Evolutionary conservation across 148 eudicot species (phyloP).

Genomic region (Chenopodium quinoa): DNA sequence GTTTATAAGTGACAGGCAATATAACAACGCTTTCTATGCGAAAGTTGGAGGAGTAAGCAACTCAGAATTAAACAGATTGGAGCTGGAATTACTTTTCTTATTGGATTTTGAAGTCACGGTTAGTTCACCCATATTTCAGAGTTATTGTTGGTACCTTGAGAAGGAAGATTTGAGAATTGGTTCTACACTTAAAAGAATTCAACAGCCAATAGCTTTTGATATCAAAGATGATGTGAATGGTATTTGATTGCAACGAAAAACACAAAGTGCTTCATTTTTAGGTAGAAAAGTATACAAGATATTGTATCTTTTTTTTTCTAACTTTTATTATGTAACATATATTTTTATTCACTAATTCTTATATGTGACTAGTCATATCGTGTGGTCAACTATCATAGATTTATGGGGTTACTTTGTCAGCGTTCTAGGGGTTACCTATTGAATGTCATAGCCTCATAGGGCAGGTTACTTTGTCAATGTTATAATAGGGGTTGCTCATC

Average conservation of each 20-base stretch:
- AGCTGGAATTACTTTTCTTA: conserved; percentile 74
- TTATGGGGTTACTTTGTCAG: too few relatives aligned
- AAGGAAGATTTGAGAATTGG: conserved; percentile 46
- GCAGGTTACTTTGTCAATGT: too few relatives aligned
- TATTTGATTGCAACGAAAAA: not conserved
- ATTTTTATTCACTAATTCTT: too few relatives aligned
- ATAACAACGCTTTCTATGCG: conserved; percentile 86
- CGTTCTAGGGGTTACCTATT: too few relatives aligned
- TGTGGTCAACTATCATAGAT: too few relatives aligned
- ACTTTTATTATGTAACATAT: too few relatives aligned
- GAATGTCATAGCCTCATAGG: too few relatives aligned
- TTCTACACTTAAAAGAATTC: not conserved
- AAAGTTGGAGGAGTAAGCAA: conserved; percentile 93
- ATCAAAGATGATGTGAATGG: conserved; percentile 9
- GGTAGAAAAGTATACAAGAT: too few relatives aligned
- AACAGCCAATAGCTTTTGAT: not conserved
- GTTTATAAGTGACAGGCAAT: conserved; percentile 48
- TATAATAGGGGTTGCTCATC: too few relatives aligned
- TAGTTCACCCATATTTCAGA: conserved; percentile 70
- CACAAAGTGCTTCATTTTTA: not conserved
- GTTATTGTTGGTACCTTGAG: conserved; percentile 81
- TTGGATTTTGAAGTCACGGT: conserved; percentile 68
- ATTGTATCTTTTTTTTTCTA: too few relatives aligned
- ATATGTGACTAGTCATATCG: too few relatives aligned
- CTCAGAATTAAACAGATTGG: conserved; percentile 70